Percentiles rank a stretch among this genome's conserved stretches.
Evolutionary conservation across 139 green algal genomes (phyloP).

Genomic region (Picochlorum sp.): DNA sequence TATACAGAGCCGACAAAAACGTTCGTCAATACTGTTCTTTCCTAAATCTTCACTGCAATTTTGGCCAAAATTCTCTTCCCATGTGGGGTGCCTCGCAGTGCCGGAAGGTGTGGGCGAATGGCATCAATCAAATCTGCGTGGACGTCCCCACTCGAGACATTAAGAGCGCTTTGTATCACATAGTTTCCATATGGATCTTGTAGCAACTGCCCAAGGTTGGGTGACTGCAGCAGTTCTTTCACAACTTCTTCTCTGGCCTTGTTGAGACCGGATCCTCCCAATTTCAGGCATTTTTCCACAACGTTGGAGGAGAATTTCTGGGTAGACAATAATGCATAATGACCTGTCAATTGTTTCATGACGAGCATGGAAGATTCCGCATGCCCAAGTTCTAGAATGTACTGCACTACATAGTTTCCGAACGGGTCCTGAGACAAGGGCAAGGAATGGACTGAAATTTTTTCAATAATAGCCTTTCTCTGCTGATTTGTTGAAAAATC

Average conservation of each 20-base stretch:
- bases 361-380: constrained; percentile 54
- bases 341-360: constrained; percentile 67
- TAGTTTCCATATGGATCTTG: constrained; percentile 95
- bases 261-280: constrained; percentile 56
- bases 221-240: constrained; percentile 67
- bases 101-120: constrained; percentile 81
- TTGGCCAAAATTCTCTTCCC: constrained; percentile 93
- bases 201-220: constrained; percentile 71
- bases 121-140: constrained; percentile 79
- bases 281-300: constrained; percentile 98
- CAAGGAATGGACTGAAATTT: constrained; percentile 76
- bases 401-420: constrained; percentile 99
- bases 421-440: constrained; percentile 65
- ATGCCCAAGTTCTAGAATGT: constrained; percentile 91
- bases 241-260: constrained; percentile 69
- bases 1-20: neutral
- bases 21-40: neutral
- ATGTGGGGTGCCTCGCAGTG: constrained; percentile 83
- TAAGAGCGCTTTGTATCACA: constrained; percentile 68
- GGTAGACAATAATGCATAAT: constrained; percentile 75
- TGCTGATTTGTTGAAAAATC: constrained; percentile 85
- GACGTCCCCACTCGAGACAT: constrained; percentile 40
- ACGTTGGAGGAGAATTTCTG: constrained; percentile 99
- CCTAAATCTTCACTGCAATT: constrained; percentile 49
- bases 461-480: constrained; percentile 63